phyloP scores from a whole-genome alignment of 2,329 filamentous ascomycete genomes.

The Botrytis elliptica region DNA sequence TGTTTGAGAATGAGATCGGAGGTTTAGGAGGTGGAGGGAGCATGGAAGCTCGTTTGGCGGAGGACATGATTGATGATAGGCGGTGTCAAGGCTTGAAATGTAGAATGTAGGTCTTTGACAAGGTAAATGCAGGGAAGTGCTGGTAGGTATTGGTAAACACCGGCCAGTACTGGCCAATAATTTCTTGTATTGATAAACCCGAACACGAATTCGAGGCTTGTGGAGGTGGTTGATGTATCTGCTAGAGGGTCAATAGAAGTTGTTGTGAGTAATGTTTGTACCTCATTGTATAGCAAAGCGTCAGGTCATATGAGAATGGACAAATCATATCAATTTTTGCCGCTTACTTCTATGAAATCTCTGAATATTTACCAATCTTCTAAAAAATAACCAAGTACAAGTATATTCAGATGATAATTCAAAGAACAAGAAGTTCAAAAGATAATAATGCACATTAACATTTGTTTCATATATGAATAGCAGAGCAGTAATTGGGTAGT shows the following conservation, averaged over 20 bases:
- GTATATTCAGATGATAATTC: neutral
- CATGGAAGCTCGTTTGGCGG: conserved; percentile 47
- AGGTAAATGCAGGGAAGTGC: neutral
- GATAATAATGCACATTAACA: neutral
- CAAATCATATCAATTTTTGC: conserved; percentile 25
- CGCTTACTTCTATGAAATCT: conserved; percentile 26
- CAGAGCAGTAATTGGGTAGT: neutral
- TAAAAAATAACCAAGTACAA: neutral
- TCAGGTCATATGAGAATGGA: conserved; percentile 26
- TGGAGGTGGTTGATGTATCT: conserved; percentile 6
- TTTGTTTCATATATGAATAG: neutral
- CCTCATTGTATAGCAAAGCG: conserved; percentile 11
- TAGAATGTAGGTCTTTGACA: neutral
- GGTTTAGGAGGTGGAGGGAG: conserved; percentile 54
- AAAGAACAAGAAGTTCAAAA: neutral
- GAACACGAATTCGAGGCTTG: conserved; percentile 9
- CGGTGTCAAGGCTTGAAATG: neutral
- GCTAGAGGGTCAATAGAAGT: conserved; percentile 19
- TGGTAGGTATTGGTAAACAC: neutral
- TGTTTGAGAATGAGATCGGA: conserved; percentile 60
- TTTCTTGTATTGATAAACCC: neutral
- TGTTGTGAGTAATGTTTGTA: conserved; percentile 19
- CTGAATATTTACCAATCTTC: neutral
- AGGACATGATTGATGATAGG: conserved; percentile 33
- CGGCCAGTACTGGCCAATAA: neutral